Percentiles rank a stretch among this genome's conserved stretches.
Conservation (phyloP, 139 green algal genomes). For the Coccomyxa sp. region DNA sequence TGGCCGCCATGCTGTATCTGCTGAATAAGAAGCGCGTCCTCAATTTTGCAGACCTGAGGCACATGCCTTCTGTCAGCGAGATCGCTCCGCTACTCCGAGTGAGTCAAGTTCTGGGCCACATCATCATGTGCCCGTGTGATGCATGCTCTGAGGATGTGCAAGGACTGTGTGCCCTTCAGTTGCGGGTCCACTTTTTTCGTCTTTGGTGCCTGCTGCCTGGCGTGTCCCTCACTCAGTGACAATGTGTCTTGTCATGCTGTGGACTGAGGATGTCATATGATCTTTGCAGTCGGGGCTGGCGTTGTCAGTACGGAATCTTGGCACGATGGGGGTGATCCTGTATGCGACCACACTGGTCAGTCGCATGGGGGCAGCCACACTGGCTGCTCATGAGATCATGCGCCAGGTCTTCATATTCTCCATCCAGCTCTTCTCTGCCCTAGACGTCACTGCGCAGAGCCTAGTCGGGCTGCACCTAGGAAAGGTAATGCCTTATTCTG, state of each 20-base stretch:
- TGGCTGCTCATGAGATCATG: slow-evolving; percentile 32
- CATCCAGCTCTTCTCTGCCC: slow-evolving; percentile 17
- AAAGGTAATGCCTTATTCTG: not conserved
- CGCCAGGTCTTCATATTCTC: slow-evolving; percentile 23
- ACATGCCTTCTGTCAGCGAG: not conserved
- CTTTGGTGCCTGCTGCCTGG: too few relatives aligned
- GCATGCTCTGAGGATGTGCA: too few relatives aligned
- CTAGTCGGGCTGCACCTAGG: slow-evolving; percentile 21
- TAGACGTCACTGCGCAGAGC: slow-evolving; percentile 22
- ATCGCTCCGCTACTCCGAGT: slow-evolving; percentile 8
- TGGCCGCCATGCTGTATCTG: slow-evolving; percentile 15
- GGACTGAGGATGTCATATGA: too few relatives aligned
- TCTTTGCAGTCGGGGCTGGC: slow-evolving; percentile 26
- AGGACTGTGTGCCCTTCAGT: too few relatives aligned
- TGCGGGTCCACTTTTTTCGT: too few relatives aligned
- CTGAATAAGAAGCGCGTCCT: slow-evolving; percentile 14
- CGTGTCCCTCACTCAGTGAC: too few relatives aligned
- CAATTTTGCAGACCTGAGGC: slow-evolving; percentile 5
- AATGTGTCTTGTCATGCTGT: too few relatives aligned
- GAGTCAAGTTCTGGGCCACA: not conserved
- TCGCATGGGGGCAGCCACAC: slow-evolving; percentile 8
- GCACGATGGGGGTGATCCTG: slow-evolving; percentile 17
- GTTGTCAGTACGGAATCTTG: slow-evolving; percentile 20
- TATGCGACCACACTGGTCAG: slow-evolving; percentile 15
- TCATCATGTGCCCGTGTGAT: too few relatives aligned